phyloP scores from a whole-genome alignment of 2,329 filamentous ascomycete species.

The Neopestalotiopsis sp. region DNA sequence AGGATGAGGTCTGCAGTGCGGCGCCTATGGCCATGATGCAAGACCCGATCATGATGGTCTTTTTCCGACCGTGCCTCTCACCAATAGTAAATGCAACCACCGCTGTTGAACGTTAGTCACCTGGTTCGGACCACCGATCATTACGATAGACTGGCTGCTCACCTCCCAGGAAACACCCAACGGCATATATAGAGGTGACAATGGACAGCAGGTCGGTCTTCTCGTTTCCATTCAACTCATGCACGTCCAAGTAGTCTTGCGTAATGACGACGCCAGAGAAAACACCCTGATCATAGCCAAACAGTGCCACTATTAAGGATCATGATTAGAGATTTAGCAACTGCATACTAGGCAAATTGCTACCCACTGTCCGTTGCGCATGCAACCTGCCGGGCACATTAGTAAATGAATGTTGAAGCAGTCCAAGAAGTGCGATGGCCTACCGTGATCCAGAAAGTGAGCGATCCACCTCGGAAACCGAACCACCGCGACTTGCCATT shows the following conservation, averaged over 20 bases:
- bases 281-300: slow-evolving; percentile 29
- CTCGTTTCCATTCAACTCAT: slow-evolving; percentile 24
- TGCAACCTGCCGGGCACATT: neutral
- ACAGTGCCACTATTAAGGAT: neutral
- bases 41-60: slow-evolving; percentile 28
- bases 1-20: slow-evolving; percentile 24
- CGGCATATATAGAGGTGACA: slow-evolving; percentile 16
- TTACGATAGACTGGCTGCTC: slow-evolving; percentile 20
- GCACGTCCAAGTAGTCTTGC: slow-evolving; percentile 31
- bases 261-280: slow-evolving; percentile 37
- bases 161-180: slow-evolving; percentile 29
- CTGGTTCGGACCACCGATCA: neutral
- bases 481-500: neutral
- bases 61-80: slow-evolving; percentile 28
- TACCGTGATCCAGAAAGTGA: slow-evolving; percentile 16
- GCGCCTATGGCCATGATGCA: slow-evolving; percentile 26
- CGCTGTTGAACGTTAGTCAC: neutral
- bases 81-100: slow-evolving; percentile 13
- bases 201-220: slow-evolving; percentile 29
- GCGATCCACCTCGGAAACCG: slow-evolving; percentile 2
- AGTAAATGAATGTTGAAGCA: neutral
- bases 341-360: neutral
- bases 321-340: neutral
- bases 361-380: slow-evolving; percentile 5
- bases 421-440: neutral